Conservation (phyloP, 2,329 filamentous ascomycete species). For the Myriosclerotinia curreyana region DNA sequence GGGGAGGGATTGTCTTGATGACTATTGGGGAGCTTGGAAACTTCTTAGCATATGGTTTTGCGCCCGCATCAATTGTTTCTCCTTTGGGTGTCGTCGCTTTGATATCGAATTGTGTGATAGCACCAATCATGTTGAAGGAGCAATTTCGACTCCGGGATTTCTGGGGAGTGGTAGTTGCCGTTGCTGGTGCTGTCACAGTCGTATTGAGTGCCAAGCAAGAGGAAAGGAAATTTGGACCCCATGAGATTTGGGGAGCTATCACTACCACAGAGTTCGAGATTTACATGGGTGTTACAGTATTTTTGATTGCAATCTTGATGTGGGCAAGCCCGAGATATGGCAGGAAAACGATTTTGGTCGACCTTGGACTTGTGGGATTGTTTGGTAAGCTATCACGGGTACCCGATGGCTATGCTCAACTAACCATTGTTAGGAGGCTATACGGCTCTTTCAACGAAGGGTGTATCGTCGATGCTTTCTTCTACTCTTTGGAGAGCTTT, state of each 20-base stretch:
- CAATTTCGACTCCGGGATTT: constrained; percentile 80
- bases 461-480: constrained; percentile 90
- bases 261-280: constrained; percentile 86
- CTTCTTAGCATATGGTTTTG: constrained; percentile 96
- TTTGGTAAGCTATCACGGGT: constrained; percentile 63
- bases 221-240: constrained; percentile 85
- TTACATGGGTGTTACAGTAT: constrained; percentile 74
- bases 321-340: constrained; percentile 81
- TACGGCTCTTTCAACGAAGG: constrained; percentile 95
- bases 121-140: constrained; percentile 90
- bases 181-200: constrained; percentile 85
- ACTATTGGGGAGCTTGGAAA: constrained; percentile 91
- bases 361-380: constrained; percentile 86
- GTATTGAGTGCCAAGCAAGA: constrained; percentile 86
- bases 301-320: constrained; percentile 73
- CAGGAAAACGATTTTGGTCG: constrained; percentile 82
- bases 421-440: constrained; percentile 66
- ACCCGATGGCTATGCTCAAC: background rate
- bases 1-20: constrained; percentile 90
- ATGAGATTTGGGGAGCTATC: constrained; percentile 87
- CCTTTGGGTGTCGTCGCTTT: constrained; percentile 95
- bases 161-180: constrained; percentile 81
- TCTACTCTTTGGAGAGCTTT: constrained; percentile 86
- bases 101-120: constrained; percentile 95
- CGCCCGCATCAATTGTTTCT: constrained; percentile 94